Conservation (phyloP, 805 yeast genomes). For the Ogataea polymorpha region DNA sequence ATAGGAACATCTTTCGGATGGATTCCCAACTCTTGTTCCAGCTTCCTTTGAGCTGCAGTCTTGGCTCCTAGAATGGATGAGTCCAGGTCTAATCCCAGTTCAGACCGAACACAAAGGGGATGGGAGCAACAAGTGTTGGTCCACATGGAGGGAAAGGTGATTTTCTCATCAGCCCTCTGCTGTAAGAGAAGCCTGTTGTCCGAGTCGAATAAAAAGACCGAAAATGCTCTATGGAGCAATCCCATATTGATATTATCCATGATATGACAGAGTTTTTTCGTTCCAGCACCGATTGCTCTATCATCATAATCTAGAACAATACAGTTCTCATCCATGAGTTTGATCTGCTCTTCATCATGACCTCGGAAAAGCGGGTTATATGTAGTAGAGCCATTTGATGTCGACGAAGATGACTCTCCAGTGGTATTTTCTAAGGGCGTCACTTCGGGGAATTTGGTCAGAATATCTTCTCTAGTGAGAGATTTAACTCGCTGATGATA, state of each 20-base stretch:
- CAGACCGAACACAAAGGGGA: constrained; percentile 81
- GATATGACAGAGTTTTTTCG: constrained; percentile 85
- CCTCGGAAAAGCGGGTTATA: constrained; percentile 62
- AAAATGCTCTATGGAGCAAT: constrained; percentile 89
- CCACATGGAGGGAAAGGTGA: constrained; percentile 97
- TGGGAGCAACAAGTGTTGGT: constrained; percentile 99
- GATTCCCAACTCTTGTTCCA: constrained; percentile 92
- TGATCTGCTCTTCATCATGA: constrained; percentile 91
- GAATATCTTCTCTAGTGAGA: constrained; percentile 47
- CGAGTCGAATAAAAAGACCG: constrained; percentile 86
- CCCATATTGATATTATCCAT: constrained; percentile 87
- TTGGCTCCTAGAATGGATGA: constrained; percentile 75
- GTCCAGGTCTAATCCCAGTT: constrained; percentile 63
- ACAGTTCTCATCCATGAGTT: constrained; percentile 94
- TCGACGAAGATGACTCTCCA: constrained; percentile 49
- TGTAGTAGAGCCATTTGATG: constrained; percentile 28
- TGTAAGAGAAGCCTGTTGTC: constrained; percentile 78
- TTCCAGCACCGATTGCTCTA: constrained; percentile 85
- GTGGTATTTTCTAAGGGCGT: constrained; percentile 59
- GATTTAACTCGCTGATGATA: constrained; percentile 55
- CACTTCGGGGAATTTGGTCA: constrained; percentile 62
- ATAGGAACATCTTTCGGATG: constrained; percentile 51
- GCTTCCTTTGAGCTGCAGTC: constrained; percentile 86
- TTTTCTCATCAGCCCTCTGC: constrained; percentile 94
- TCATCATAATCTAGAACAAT: constrained; percentile 89